Conservation (phyloP, 2,329 filamentous ascomycete genomes). For the Neonectria faginata region DNA sequence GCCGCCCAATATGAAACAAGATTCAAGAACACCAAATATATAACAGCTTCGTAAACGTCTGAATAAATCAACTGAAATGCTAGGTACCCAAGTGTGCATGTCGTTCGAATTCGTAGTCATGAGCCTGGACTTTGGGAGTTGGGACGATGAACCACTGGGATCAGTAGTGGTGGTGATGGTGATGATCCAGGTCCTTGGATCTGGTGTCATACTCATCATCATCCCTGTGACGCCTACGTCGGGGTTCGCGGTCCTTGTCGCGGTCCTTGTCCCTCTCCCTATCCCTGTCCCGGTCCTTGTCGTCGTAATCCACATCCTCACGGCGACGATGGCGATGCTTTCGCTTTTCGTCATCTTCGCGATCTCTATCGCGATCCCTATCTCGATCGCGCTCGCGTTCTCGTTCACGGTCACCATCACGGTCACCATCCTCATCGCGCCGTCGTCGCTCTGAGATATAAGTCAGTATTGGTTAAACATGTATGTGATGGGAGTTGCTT, state of each 20-base stretch:
- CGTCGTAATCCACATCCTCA: conserved; percentile 43
- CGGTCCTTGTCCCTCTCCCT: conserved; percentile 42
- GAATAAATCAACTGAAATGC: conserved; percentile 16
- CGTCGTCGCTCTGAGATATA: conserved; percentile 47
- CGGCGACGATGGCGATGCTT: conserved; percentile 26
- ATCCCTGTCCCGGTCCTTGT: conserved; percentile 42
- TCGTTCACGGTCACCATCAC: conserved; percentile 29
- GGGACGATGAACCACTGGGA: conserved; percentile 49
- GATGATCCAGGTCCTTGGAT: conserved; percentile 47
- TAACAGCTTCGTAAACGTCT: conserved; percentile 2
- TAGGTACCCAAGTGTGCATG: conserved; percentile 2
- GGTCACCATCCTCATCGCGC: conserved; percentile 48
- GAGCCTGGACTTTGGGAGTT: conserved; percentile 33
- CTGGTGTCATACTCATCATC: conserved; percentile 46
- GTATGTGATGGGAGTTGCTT: conserved; percentile 46
- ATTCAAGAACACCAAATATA: conserved; percentile 6
- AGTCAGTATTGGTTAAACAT: conserved; percentile 27
- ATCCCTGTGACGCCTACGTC: conserved; percentile 47
- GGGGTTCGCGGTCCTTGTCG: conserved; percentile 52
- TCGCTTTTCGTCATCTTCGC: conserved; percentile 36
- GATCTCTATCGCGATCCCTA: conserved; percentile 40
- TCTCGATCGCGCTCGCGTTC: conserved; percentile 48
- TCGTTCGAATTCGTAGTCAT: conserved; percentile 1
- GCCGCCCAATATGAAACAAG: conserved; percentile 13
- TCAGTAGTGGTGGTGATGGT: conserved; percentile 51